Percentiles rank a stretch among this genome's conserved stretches.
phyloP scores from a whole-genome alignment of 2,329 filamentous ascomycete genomes.

The Cladophialophora yegresii region DNA sequence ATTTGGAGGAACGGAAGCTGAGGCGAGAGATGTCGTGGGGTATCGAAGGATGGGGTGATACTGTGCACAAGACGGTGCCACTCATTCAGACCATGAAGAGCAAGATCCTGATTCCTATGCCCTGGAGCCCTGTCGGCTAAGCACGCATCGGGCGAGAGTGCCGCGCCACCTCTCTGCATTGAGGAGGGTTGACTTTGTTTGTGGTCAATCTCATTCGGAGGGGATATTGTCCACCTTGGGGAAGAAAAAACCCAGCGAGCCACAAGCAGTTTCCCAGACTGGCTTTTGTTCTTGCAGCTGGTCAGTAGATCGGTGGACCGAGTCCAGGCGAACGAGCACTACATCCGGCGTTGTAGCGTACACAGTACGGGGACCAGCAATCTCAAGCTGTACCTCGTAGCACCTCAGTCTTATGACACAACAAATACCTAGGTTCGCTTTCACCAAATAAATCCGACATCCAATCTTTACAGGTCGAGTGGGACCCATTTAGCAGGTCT shows the following conservation, averaged over 20 bases:
- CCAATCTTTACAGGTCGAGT: background rate
- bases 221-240: background rate
- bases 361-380: background rate
- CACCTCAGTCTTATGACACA: background rate
- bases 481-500: too few relatives aligned
- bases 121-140: slow-evolving; percentile 89
- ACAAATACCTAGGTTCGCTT: background rate
- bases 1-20: slow-evolving; percentile 88
- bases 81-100: slow-evolving; percentile 97
- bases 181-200: background rate
- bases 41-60: slow-evolving; percentile 93
- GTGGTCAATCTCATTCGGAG: background rate
- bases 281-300: background rate
- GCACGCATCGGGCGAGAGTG: background rate
- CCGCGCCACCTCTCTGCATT: background rate
- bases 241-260: background rate
- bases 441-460: background rate
- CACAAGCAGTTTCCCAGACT: background rate
- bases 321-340: background rate
- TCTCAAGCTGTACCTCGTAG: background rate
- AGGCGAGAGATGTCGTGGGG: slow-evolving; percentile 93
- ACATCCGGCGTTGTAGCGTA: background rate
- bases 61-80: slow-evolving; percentile 97
- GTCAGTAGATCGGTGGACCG: background rate
- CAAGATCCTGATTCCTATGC: slow-evolving; percentile 87